These are phyloP conservation scores for Pythium periplocum DNA, from an alignment of 352 stramenopile species.

Conservation along the genomic window DNA sequence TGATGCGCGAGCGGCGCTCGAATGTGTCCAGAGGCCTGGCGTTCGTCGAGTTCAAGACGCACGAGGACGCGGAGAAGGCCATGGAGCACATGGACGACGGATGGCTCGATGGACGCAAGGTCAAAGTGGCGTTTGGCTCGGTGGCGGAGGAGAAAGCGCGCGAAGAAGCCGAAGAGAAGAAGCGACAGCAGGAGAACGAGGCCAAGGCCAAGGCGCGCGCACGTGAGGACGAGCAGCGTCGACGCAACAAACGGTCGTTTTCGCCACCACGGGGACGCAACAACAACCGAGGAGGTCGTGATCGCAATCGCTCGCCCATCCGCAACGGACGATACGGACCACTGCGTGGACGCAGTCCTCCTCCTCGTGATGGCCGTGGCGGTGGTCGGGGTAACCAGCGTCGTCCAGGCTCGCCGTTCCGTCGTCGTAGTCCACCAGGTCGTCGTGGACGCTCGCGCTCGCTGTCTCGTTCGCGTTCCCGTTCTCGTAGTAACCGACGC, in stretches of 20 bases:
- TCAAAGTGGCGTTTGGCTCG: slow-evolving; percentile 41
- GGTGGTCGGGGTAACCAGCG: background rate
- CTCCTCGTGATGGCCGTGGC: background rate
- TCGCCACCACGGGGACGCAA: background rate
- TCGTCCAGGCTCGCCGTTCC: slow-evolving; percentile 10
- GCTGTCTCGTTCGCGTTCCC: slow-evolving; percentile 14
- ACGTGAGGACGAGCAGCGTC: background rate
- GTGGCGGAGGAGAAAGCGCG: slow-evolving; percentile 9
- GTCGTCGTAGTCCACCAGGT: background rate
- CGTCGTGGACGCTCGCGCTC: slow-evolving; percentile 7
- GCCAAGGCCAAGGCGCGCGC: slow-evolving; percentile 5
- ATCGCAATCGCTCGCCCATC: slow-evolving; percentile 13
- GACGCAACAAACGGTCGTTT: background rate
- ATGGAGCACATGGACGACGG: slow-evolving; percentile 80
- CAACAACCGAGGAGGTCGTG: background rate
- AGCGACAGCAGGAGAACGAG: slow-evolving; percentile 10
- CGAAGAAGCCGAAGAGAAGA: slow-evolving; percentile 6
- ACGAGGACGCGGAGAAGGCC: slow-evolving; percentile 47
- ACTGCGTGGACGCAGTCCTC: slow-evolving; percentile 38
- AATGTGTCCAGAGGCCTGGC: slow-evolving; percentile 30
- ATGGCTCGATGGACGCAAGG: slow-evolving; percentile 76
- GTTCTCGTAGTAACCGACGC: slow-evolving; percentile 12
- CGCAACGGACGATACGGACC: slow-evolving; percentile 10
- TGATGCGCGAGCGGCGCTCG: slow-evolving; percentile 28
- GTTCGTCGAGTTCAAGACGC: slow-evolving; percentile 49